Conservation (phyloP, 2,329 filamentous ascomycete species). For the Trichoderma sp. region DNA sequence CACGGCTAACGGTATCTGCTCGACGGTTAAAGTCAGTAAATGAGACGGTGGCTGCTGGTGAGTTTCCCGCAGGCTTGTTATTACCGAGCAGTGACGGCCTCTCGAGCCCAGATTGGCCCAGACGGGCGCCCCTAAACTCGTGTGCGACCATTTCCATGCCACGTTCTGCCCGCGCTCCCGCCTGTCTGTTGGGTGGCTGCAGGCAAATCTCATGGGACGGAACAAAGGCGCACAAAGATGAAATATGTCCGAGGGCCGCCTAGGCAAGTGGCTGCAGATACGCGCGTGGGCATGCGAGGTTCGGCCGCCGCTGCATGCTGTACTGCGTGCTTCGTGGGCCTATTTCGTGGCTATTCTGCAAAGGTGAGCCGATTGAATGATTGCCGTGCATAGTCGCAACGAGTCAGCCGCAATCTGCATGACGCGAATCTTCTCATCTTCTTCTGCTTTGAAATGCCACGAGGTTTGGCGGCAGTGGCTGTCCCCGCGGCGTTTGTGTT, state of each 20-base stretch:
- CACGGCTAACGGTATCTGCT: neutral
- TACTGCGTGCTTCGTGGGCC: no score
- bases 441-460: neutral
- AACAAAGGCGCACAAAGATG: conserved; percentile 14
- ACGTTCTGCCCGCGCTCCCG: conserved; percentile 27
- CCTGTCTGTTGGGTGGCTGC: conserved; percentile 26
- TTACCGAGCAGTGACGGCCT: neutral
- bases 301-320: neutral
- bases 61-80: neutral
- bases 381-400: neutral
- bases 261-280: neutral
- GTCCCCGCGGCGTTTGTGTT: neutral
- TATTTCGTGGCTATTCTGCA: neutral
- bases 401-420: neutral
- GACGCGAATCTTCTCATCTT: neutral
- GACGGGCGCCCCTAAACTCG: neutral
- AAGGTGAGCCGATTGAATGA: neutral
- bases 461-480: neutral
- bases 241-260: conserved; percentile 15
- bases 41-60: neutral
- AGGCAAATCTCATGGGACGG: conserved; percentile 27
- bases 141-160: conserved; percentile 20
- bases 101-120: neutral
- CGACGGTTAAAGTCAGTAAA: neutral
- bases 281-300: neutral